Evolutionary conservation across 1,139 yeast species (phyloP), one percentile per base, ranked within the genome.

Genomic region (Geotrichum histeridarum): DNA sequence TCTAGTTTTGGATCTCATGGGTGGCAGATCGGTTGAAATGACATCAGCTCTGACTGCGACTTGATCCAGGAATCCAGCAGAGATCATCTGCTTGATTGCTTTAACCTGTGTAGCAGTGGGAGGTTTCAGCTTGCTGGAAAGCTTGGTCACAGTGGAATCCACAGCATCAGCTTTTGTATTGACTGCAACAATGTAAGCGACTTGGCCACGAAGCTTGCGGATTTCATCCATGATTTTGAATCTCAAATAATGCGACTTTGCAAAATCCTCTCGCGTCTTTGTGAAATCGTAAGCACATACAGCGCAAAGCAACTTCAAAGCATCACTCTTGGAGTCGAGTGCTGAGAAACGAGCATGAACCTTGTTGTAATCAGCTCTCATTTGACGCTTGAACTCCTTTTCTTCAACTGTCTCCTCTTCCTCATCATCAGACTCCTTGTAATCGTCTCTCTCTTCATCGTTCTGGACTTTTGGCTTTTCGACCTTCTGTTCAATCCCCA

Each of bases 51-150:
- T 76, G 12, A 88, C 79, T 1, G 96, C 95, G 17, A 93, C 79
- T 65, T 88, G 96, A 67, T 94, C 99, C 49, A 93, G 77, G 64
- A 88, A 94, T 0, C 99, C 99, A 0, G 97, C 84, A 2, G 96
- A 81, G 8, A 93, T 75, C 83, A 94, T 91, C 69, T 94, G 99
- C 65, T 90, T 91, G 60, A 94, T 72, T 0, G 95, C 86, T 53
- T 82, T 78, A 9, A 89, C 67, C 71, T 94, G 99, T 14, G 72
- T 68, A 49, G 80, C 77, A 8, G 77, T 70, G 0, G 99, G 99
- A 8, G 88, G 81, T 0, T 77, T 80, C 32, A 89, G 73, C 64
- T 82, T 84, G n/a, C 57, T 58, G 60, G 80, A 62, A 8, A 82
- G 81, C 22, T 74, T 69, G n/a, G 73, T 77, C 7, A 72, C 70